Percentiles rank a stretch among this genome's conserved stretches.
phyloP scores from a whole-genome alignment of 2,329 filamentous ascomycete species.

The Fusarium bulbicola region DNA sequence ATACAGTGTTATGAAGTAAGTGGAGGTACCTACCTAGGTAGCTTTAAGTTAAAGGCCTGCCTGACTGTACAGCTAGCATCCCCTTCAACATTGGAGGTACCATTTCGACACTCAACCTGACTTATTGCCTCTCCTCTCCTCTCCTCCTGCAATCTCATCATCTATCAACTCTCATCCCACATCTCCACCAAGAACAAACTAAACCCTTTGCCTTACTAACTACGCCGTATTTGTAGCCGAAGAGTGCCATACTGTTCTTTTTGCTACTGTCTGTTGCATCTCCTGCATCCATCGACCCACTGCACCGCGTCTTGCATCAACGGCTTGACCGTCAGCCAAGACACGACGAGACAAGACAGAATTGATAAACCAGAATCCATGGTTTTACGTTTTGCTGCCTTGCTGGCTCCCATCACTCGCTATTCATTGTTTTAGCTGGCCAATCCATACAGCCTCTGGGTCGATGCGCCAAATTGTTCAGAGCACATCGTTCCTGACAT shows the following conservation, averaged over 20 bases:
- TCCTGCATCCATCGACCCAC: slow-evolving; percentile 39
- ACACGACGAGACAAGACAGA: slow-evolving; percentile 4
- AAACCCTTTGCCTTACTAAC: slow-evolving; percentile 23
- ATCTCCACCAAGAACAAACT: not conserved
- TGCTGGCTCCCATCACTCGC: not conserved
- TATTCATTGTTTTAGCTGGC: slow-evolving; percentile 1
- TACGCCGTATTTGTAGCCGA: slow-evolving; percentile 21
- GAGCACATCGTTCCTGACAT: slow-evolving; percentile 9
- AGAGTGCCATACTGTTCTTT: slow-evolving; percentile 17
- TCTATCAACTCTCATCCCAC: slow-evolving; percentile 23
- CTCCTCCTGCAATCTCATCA: slow-evolving; percentile 13
- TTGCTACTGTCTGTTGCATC: slow-evolving; percentile 29
- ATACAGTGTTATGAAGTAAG: slow-evolving; percentile 1
- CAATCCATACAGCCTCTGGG: slow-evolving; percentile 26
- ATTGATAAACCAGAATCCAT: not conserved
- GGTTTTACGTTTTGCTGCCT: slow-evolving; percentile 2
- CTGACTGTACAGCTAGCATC: not conserved
- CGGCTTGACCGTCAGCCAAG: slow-evolving; percentile 13
- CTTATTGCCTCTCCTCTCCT: not conserved
- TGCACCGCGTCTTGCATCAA: slow-evolving; percentile 28
- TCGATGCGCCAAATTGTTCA: slow-evolving; percentile 8
- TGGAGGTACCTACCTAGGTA: not conserved
- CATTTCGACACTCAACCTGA: not conserved
- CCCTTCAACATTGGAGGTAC: not conserved
- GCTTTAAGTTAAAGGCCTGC: not conserved